Percentiles rank a stretch among this genome's conserved stretches.
Evolutionary conservation across 306 rosid species (phyloP).

Genomic region (Dalbergia oliveri): DNA sequence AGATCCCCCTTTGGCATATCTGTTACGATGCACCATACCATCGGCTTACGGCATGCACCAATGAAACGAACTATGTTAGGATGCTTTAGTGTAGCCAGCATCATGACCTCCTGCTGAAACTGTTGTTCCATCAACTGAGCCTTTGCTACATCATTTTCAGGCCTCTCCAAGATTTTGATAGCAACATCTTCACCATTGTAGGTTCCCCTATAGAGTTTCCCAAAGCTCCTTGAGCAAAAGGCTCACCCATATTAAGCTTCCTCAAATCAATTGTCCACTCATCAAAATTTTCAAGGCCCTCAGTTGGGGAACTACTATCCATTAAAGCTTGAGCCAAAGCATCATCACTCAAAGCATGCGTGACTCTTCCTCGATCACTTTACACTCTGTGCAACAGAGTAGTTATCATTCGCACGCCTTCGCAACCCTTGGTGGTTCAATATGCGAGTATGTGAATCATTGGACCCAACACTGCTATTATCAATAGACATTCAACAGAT

Average conservation of each 20-base stretch:
- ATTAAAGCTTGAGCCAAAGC: constrained; percentile 84
- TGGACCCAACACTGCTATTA: constrained; percentile 89
- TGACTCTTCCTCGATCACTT: constrained; percentile 76
- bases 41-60: constrained; percentile 82
- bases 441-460: constrained; percentile 80
- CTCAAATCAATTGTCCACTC: constrained; percentile 83
- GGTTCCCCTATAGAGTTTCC: constrained; percentile 86
- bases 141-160: constrained; percentile 76
- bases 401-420: constrained; percentile 72
- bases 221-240: constrained; percentile 95
- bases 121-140: constrained; percentile 92
- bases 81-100: constrained; percentile 88
- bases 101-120: constrained; percentile 90
- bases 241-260: constrained; percentile 82
- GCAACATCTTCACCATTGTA: constrained; percentile 89
- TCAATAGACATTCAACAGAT: constrained; percentile 90
- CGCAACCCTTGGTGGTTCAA: constrained; percentile 79
- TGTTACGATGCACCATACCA: constrained; percentile 93
- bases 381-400: constrained; percentile 71
- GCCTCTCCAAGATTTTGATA: constrained; percentile 87
- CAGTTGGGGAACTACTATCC: constrained; percentile 68
- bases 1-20: constrained; percentile 91
- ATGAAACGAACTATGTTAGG: constrained; percentile 87
- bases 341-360: constrained; percentile 82
- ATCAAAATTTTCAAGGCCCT: constrained; percentile 76